Base-by-base conservation (phyloP, 192 early-diverging fungal genomes). In the Podila minutissima region DNA sequence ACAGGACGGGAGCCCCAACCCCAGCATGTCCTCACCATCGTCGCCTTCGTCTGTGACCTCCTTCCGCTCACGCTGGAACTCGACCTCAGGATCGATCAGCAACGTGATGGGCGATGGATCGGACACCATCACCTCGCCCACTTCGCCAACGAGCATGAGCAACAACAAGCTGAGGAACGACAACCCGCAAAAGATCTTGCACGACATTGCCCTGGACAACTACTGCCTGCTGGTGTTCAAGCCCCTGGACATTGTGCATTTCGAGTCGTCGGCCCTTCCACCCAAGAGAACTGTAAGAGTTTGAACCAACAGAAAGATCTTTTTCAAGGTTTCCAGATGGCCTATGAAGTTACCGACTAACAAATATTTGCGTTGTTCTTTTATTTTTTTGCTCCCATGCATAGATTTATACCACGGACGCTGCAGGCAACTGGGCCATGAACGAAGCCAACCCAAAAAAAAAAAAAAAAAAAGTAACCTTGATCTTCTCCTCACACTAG, bases 171-270 rank as follows among this genome's bases (percentile, higher is more conserved):
- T 81, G 19, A 50, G 77, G 4, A 81, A 81, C 26, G 85, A 89
- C 46, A 82, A 89, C 62, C 86, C 89, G 20, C 69, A 85, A n/a
- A 83, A 87, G 62, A 72, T 89, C 29, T 64, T 89, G 55, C 91
- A 94, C 78, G 91, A 91, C 65, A 83, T 86, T 67, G 93, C 93
- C 1, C 71, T 93, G 63, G 93, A 95, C 64, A 93, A 94, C 70
- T 94, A 92, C 74, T 91, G 91, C 68, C 66, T 95, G 35, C 64
- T 95, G 63, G 84, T 92, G 4, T 93, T 92, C 64, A 92, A 92
- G 63, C 85, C 88, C 4, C 72, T 70, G 53, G 86, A 86, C 38
- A 91, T 95, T 15, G 89, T 90, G 11, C 88, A 92, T 62, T 84
- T 85, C 64, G 83, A 90, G 37, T 85, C 87, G 59, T 69, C 69